phyloP scores from a whole-genome alignment of 23 red algal species.

The Gracilaria caudata region DNA sequence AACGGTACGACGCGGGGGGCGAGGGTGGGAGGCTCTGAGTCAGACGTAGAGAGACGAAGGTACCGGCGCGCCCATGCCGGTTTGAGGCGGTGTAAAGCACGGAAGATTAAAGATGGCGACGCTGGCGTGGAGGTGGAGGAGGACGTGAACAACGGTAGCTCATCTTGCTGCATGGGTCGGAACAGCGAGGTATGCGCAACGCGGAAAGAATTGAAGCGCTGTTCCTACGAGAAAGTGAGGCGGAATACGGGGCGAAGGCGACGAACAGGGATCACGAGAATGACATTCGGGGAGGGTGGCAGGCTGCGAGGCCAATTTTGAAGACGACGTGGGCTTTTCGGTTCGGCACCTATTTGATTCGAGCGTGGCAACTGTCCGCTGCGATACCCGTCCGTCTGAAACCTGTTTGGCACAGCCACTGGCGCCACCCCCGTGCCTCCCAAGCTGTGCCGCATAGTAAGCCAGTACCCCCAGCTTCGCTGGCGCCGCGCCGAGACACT shows the following conservation, averaged over 20 bases:
- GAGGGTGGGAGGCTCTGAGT: constrained; percentile 23
- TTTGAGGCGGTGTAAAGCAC: neutral
- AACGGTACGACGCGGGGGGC: constrained; percentile 43
- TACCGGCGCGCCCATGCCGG: constrained; percentile 27
- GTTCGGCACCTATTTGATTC: neutral
- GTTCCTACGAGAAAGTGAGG: neutral
- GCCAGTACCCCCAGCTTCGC: neutral
- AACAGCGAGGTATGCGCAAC: neutral
- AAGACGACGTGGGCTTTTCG: neutral
- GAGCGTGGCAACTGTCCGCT: neutral
- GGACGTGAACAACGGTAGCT: constrained; percentile 53
- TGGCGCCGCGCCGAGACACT: neutral
- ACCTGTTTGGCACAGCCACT: too few species aligned
- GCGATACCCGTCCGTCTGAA: too few species aligned
- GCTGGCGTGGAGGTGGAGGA: constrained; percentile 7
- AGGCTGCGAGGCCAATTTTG: neutral
- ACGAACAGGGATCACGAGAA: too few species aligned
- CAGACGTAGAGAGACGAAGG: constrained; percentile 3
- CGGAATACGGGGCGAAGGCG: neutral
- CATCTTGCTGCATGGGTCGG: constrained; percentile 50
- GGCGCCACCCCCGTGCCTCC: too few species aligned
- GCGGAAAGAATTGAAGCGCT: neutral
- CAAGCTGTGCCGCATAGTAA: too few species aligned
- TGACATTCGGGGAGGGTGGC: too few species aligned
- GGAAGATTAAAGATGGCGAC: constrained; percentile 14